Conservation (phyloP, 768 basidiomycete genomes). For the Lactarius evosmus region DNA sequence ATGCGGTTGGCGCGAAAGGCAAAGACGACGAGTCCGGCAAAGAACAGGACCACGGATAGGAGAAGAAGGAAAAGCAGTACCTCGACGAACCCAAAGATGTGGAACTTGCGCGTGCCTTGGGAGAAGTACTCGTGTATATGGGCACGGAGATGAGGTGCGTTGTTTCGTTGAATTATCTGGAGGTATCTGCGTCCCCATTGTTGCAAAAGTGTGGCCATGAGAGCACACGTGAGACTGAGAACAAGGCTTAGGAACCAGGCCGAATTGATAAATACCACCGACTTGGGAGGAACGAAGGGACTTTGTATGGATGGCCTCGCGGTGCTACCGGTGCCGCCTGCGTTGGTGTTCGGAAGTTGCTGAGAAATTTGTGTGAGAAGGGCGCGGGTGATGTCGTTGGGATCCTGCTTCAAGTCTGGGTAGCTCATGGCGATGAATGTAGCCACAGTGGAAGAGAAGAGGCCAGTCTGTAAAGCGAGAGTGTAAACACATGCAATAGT, state of each 20-base stretch:
- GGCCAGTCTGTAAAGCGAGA: background rate
- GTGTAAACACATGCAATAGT: background rate
- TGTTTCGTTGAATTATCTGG: background rate
- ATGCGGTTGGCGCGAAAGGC: conserved; percentile 2
- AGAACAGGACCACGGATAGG: conserved; percentile 11
- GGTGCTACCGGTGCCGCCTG: background rate
- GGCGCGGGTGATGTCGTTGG: conserved; percentile 12
- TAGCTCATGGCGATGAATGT: background rate
- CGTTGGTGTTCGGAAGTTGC: background rate
- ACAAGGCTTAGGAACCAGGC: conserved; percentile 13
- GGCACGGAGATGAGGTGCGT: background rate
- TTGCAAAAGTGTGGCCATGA: conserved; percentile 14
- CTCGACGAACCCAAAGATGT: background rate
- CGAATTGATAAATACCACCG: conserved; percentile 7
- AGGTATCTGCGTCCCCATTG: conserved; percentile 18
- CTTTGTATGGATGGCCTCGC: background rate
- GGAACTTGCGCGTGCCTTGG: background rate
- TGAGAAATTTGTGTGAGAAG: conserved; percentile 18
- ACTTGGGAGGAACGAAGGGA: background rate
- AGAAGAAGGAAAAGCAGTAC: background rate
- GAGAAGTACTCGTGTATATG: background rate
- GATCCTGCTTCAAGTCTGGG: background rate
- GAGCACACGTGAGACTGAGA: conserved; percentile 3
- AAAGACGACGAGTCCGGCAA: conserved; percentile 9
- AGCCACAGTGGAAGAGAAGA: conserved; percentile 15